A percentile compares a stretch with the other conserved stretches of the same genome.
These are phyloP conservation scores for Corchorus olitorius DNA, from an alignment of 345 rosid genomes.

Conservation along the genomic window DNA sequence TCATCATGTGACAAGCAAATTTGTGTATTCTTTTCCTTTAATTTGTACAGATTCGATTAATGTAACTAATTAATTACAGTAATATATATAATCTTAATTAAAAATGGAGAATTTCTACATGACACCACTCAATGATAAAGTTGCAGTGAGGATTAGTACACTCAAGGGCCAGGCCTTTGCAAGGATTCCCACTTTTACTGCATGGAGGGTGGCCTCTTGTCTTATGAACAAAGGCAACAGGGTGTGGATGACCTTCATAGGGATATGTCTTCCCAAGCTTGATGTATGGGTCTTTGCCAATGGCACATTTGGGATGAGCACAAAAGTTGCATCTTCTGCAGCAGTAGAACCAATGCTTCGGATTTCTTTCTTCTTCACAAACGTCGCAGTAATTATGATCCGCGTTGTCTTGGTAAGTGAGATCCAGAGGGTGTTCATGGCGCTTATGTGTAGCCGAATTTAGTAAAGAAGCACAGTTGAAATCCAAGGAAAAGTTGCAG, in stretches of 20 bases:
- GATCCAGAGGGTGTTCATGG: background rate
- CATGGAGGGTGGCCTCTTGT: conserved; percentile 9
- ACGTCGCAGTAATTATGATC: background rate
- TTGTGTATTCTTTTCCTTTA: no score
- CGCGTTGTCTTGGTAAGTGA: background rate
- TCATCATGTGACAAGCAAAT: no score
- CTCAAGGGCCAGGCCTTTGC: conserved; percentile 22
- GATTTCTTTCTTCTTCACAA: conserved; percentile 2
- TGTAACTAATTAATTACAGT: background rate
- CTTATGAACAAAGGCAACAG: conserved; percentile 22
- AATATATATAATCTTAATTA: background rate
- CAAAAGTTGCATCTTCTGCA: background rate
- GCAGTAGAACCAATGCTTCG: conserved; percentile 9
- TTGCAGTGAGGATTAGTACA: conserved; percentile 15
- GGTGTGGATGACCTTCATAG: conserved; percentile 13
- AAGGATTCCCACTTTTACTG: conserved; percentile 1
- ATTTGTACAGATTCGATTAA: no score
- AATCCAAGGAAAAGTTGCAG: conserved; percentile 6
- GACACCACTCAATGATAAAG: conserved; percentile 13
- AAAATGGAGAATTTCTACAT: conserved; percentile 14
- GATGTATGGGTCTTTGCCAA: background rate
- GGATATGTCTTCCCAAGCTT: background rate
- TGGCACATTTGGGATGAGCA: background rate
- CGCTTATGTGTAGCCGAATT: background rate
- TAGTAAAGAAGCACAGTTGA: background rate